A percentile compares a stretch with the other conserved stretches of the same genome.
Evolutionary conservation across 495 filamentous ascomycete genomes (phyloP).

Genomic region (Letharia columbiana): DNA sequence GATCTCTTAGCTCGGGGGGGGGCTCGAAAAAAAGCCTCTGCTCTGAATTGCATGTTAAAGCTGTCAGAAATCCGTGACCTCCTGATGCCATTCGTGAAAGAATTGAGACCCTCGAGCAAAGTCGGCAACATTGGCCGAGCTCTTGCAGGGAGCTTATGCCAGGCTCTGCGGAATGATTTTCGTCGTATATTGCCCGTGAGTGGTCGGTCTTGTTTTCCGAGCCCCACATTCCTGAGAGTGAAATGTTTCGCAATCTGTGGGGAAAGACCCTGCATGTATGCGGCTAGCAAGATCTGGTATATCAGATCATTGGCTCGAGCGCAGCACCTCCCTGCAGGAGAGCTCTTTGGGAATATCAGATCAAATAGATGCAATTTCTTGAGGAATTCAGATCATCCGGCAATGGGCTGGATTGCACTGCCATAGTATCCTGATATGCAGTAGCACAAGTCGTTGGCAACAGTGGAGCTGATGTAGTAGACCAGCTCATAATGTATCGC

Average conservation of each 20-base stretch:
- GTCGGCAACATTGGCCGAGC: not conserved
- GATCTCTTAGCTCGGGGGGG: not conserved
- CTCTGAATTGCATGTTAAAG: not conserved
- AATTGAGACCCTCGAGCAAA: not conserved
- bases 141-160: slow-evolving; percentile 5
- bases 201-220: not conserved
- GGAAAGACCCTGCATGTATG: slow-evolving; percentile 6
- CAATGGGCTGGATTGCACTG: too few species aligned
- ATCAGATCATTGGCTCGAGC: slow-evolving; percentile 2
- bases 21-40: not conserved
- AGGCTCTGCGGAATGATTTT: not conserved
- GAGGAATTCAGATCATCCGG: too few species aligned
- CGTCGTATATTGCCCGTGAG: not conserved
- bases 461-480: not conserved
- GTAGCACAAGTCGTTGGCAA: not conserved
- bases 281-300: slow-evolving; percentile 6
- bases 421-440: too few species aligned
- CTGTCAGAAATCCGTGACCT: not conserved
- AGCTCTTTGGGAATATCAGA: not conserved
- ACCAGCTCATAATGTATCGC: slow-evolving; percentile 2
- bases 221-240: not conserved
- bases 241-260: not conserved
- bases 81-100: not conserved
- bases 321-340: not conserved
- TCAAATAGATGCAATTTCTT: not conserved